Base-by-base conservation (phyloP, 805 yeast genomes). In the Saccharomycopsis sp. region DNA sequence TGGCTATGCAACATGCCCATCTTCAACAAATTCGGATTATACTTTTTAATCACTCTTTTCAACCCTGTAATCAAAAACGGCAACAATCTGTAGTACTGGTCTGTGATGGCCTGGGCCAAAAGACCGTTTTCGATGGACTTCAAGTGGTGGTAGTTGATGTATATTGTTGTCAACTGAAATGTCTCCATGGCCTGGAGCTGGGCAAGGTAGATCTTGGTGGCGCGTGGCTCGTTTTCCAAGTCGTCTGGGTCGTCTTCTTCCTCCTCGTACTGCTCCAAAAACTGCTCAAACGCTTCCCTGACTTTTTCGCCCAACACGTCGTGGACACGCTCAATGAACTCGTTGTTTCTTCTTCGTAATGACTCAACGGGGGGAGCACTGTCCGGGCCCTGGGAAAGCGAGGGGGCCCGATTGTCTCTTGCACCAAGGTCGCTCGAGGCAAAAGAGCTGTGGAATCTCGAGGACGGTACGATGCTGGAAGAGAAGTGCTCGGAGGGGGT, bases 251-350 rank as follows among this genome's bases (percentile, higher is more conserved):
- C 58, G 33, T 43, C 52, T 4, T 50, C 54, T 50, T 43, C 63
- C 5, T 60, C 64, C 34, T 30, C 62, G 54, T 67, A 89, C 23
- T 74, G 81, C 54, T 77, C 82, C 42, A 89, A 61, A 54, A 89
- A 89, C 49, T 71, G 75, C 58, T 88, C 95, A 58, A 92, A 89
- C 12, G 88, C 77, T 59, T 86, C 95, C 33, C 89, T 74, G 13
- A 92, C 96, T 52, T 85, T 85, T 57, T 88, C 96, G 45, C 95
- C 96, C 3, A 96, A 86, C 35, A 77, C 75, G 63, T 92, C 98
- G 20, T 75, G 75, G 20, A 92, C 95, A 56, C 82, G 85, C 20
- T 94, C 87, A 40, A 89, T 84, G 20, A 77, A 76, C 44, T 73
- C 67, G 45, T 79, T 64, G 46, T 74, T 72, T 53, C 80, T 70